Evolutionary conservation across 257 asterid species (phyloP), one percentile per base, ranked within the genome.

Genomic region (Capsicum pubescens): DNA sequence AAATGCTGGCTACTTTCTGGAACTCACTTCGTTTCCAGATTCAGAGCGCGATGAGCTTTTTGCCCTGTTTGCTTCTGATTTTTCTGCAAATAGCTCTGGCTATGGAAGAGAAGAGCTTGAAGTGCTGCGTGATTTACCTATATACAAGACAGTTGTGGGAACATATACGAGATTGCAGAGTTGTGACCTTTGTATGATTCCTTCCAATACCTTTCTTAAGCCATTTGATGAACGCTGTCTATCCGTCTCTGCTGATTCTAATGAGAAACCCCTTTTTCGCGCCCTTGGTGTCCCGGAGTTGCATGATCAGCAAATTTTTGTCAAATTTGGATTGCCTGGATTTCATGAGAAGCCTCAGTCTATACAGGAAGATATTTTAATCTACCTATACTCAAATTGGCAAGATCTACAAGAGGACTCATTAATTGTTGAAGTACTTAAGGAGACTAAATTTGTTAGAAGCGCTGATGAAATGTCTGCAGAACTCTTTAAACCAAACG

Each of bases 271-370:
- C 86, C 87, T 95, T 54, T 94, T 94, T 82, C 92, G 90, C 85
- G 99, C 97, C 84, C 97, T 95, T 84, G 96, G 97, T 81, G 89
- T 95, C 89, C 96, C 96, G 83, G 99, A 94, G 90, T 88, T 91
- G 87, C 88, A 89, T 86, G 97, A 95, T 88, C 94, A 83, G 79
- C 93, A 95, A 89, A 93, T 95, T 87, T 91, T 95, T 85, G 90
- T 92, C 69, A 91, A 92, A 89, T 94, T 92, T 89, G 97, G 97
- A 79, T 89, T 95, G 88, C 98, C 99, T 81, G 90, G 91, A 70
- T 95, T 92, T 88, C 92, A 91, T 87, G 86, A 86, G 67, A 95
- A 93, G 88, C 85, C 93, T 85, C 93, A 84, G 85, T 86, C 87
- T 82, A 96, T 90, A 90, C 95, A 91, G 91, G 99, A 95, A 91